Evolutionary conservation across 768 basidiomycete genomes (phyloP).

Genomic region (Ephemerocybe angulata): DNA sequence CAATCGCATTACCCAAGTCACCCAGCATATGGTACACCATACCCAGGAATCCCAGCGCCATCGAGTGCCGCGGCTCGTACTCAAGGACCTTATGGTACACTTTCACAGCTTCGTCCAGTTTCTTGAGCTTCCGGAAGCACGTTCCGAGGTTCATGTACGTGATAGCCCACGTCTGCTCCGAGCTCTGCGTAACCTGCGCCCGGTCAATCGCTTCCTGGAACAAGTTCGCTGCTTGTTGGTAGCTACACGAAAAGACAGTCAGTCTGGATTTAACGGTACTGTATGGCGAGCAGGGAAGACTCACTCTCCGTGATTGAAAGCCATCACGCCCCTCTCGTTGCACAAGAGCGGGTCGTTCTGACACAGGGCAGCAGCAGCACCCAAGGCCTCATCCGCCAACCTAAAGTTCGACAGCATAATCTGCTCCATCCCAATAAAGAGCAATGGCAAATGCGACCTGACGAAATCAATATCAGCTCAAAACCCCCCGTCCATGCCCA

Average conservation of each 20-base stretch:
- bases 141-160: constrained; percentile 95
- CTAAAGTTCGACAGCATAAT: constrained; percentile 79
- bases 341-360: constrained; percentile 83
- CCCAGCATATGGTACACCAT: constrained; percentile 78
- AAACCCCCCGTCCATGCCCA: background rate
- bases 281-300: no score
- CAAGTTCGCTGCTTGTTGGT: constrained; percentile 61
- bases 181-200: constrained; percentile 81
- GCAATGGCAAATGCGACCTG: constrained; percentile 91
- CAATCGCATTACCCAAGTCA: constrained; percentile 74
- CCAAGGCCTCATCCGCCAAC: constrained; percentile 85
- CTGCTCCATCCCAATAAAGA: constrained; percentile 99
- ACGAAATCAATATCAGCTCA: background rate
- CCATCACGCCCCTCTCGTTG: constrained; percentile 93
- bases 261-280: no score
- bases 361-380: constrained; percentile 78
- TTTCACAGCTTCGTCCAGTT: constrained; percentile 60
- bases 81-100: constrained; percentile 80
- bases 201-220: constrained; percentile 78
- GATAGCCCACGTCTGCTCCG: constrained; percentile 80
- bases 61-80: constrained; percentile 79
- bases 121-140: constrained; percentile 75
- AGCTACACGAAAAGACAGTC: constrained; percentile 55
- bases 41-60: constrained; percentile 85
- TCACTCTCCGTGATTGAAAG: constrained; percentile 81